Conservation (phyloP, 805 yeast genomes). For the Saccharomycopsis sp. region DNA sequence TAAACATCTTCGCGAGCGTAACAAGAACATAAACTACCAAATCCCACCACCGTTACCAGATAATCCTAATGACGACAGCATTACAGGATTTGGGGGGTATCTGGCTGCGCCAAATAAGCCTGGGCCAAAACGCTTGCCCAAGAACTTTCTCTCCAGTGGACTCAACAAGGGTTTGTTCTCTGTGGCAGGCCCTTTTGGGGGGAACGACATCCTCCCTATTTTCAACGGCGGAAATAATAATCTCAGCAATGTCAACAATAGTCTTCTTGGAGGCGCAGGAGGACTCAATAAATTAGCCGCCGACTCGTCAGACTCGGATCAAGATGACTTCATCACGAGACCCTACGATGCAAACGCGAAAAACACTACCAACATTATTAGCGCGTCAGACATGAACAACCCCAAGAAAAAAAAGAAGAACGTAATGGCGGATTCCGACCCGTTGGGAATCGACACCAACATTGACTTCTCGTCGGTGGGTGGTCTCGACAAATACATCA, state of each 20-base stretch:
- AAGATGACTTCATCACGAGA: slow-evolving; percentile 32
- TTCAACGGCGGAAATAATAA: slow-evolving; percentile 45
- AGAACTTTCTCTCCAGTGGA: slow-evolving; percentile 31
- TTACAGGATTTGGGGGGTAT: slow-evolving; percentile 7
- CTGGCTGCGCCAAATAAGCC: slow-evolving; percentile 21
- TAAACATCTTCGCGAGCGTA: slow-evolving; percentile 53
- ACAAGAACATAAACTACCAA: slow-evolving; percentile 71
- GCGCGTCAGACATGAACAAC: slow-evolving; percentile 28
- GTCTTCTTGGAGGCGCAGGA: slow-evolving; percentile 25
- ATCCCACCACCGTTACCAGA: slow-evolving; percentile 72
- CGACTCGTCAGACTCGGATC: slow-evolving; percentile 43
- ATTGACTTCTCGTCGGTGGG: slow-evolving; percentile 84
- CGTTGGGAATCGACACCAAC: slow-evolving; percentile 82
- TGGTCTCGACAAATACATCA: slow-evolving; percentile 84
- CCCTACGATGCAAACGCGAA: slow-evolving; percentile 24
- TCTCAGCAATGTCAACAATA: slow-evolving; percentile 29
- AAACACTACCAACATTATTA: slow-evolving; percentile 27
- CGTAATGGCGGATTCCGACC: slow-evolving; percentile 82
- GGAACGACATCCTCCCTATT: slow-evolving; percentile 81
- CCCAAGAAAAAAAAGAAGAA: slow-evolving; percentile 41
- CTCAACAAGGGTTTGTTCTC: slow-evolving; percentile 73
- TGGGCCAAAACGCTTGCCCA: slow-evolving; percentile 28
- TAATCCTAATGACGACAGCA: slow-evolving; percentile 24
- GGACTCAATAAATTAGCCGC: slow-evolving; percentile 21
- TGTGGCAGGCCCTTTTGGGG: slow-evolving; percentile 97